Base-by-base conservation (phyloP, 108 stramenopile species). In the Epithemia pelagica region DNA sequence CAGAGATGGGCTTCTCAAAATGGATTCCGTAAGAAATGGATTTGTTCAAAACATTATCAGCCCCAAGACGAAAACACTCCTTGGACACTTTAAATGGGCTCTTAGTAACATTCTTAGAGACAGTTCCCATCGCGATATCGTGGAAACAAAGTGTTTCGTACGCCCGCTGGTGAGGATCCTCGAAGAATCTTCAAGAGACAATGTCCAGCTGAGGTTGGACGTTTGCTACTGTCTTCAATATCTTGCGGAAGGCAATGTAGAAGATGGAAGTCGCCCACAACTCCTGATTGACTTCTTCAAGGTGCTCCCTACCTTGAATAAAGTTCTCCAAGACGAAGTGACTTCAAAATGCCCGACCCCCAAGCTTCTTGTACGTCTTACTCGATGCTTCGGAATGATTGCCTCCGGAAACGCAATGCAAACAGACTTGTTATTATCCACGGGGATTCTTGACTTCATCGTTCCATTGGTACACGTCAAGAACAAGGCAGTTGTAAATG, bases 1-100 rank as follows among this genome's bases (percentile, higher is more conserved):
- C 32, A 76, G 97, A 28, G 91, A 98, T 72, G 30, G 5, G 76
- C 94, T 23, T 74, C 96, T 31, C 51, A 62, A 27, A 30, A 78
- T 19, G 79, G 37, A 46, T 10, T 46, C 10, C 15, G 15, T 15
- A 46, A 46, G 15, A 15, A 5, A 10, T 46, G 37, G 37, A 10
- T 46, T 46, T 15, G 37, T 46, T 46, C 37, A 46, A 5, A 46
- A 46, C 15, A 46, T 46, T 5, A 46, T 10, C 15, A 46, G 15
- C 5, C 37, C 37, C 37, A 15, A 46, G 37, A 46, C 37, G 37
- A 15, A 46, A 46, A 15, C 37, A 5, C 37, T 46, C 37, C 37
- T 46, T 5, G 37, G 10, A 15, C 15, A 46, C 15, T 46, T 46
- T 15, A 15, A 10, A 5, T 46, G 37, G 37, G 37, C 37, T 46